phyloP scores from a whole-genome alignment of 73 alveolate genomes.

The Uronychia binucleata region DNA sequence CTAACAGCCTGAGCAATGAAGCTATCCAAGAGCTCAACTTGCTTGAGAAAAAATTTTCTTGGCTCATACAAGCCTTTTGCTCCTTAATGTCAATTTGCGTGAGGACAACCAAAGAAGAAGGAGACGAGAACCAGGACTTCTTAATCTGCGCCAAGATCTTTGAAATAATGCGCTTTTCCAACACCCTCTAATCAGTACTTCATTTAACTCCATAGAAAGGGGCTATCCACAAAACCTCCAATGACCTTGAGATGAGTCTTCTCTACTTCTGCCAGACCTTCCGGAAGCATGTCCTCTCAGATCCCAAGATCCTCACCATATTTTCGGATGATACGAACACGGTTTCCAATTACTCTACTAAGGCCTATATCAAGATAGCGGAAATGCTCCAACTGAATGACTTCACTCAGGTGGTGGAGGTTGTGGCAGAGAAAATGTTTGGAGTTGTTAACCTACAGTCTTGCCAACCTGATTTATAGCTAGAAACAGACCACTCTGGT shows the following conservation, averaged over 20 bases:
- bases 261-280: conserved; percentile 34
- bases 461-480: background rate
- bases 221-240: conserved; percentile 2
- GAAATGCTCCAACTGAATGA: conserved; percentile 34
- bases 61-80: background rate
- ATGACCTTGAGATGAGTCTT: conserved; percentile 20
- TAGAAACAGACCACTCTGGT: background rate
- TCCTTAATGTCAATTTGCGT: background rate
- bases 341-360: background rate
- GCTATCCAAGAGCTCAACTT: too few relatives aligned
- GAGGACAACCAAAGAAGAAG: background rate
- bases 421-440: conserved; percentile 35
- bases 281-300: conserved; percentile 26
- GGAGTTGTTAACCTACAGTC: conserved; percentile 1
- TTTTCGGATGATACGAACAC: background rate
- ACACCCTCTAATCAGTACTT: conserved; percentile 6
- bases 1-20: too few relatives aligned
- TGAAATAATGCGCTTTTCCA: conserved; percentile 1
- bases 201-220: background rate
- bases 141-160: conserved; percentile 19
- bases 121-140: conserved; percentile 14
- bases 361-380: conserved; percentile 23
- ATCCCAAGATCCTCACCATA: conserved; percentile 30
- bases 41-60: background rate
- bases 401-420: conserved; percentile 29